These are phyloP conservation scores for Sugiyamaella marilandica DNA, from an alignment of 805 yeast species.

Conservation along the genomic window DNA sequence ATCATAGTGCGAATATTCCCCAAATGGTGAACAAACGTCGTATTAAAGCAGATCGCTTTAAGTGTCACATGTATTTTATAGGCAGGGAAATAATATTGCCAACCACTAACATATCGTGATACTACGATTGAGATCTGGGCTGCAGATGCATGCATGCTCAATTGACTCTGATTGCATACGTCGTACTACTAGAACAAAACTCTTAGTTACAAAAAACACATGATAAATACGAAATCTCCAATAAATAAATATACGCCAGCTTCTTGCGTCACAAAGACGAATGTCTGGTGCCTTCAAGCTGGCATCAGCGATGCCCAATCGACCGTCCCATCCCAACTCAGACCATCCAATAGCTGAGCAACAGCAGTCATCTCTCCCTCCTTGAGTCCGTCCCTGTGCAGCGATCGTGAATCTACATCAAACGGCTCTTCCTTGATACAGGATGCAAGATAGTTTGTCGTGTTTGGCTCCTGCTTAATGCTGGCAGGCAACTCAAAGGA, in stretches of 20 bases:
- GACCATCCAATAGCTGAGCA: conserved; percentile 2
- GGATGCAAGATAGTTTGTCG: neutral
- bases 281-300: neutral
- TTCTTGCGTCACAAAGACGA: neutral
- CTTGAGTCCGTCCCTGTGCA: neutral
- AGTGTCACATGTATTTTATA: neutral
- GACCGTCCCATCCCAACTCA: conserved; percentile 11
- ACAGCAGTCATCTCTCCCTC: neutral
- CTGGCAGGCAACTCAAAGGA: neutral
- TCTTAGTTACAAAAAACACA: neutral
- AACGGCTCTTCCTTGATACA: neutral
- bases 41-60: neutral
- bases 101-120: neutral
- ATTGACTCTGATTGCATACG: too few relatives aligned
- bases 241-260: neutral
- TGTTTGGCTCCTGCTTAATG: neutral
- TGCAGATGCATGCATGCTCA: too few relatives aligned
- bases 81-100: too few relatives aligned
- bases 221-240: neutral
- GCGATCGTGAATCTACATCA: neutral
- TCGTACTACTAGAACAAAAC: too few relatives aligned
- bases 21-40: conserved; percentile 28
- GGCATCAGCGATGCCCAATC: conserved; percentile 4
- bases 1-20: conserved; percentile 35
- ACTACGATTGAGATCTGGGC: neutral